phyloP scores from a whole-genome alignment of 2,329 filamentous ascomycete species.

The Cercospora brassicicola region DNA sequence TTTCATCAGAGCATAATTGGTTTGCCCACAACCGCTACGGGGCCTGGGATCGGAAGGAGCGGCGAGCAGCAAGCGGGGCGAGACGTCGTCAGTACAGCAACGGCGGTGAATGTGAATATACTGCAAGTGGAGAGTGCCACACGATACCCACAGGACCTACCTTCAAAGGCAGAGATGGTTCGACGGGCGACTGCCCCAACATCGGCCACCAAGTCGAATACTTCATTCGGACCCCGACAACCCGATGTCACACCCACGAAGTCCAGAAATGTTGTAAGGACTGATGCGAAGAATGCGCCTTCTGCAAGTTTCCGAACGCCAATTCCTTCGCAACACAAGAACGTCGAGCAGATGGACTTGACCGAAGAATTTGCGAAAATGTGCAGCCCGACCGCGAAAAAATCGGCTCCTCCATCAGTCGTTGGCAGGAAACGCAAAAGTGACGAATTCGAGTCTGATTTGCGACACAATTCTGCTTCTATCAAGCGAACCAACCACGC shows the following conservation, averaged over 20 bases:
- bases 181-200: constrained; percentile 46
- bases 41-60: background rate
- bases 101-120: background rate
- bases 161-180: constrained; percentile 42
- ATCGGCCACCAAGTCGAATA: constrained; percentile 42
- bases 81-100: background rate
- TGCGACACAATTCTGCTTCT: constrained; percentile 16
- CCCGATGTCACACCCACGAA: constrained; percentile 20
- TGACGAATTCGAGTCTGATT: constrained; percentile 44
- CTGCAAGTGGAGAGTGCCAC: background rate
- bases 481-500: constrained; percentile 14
- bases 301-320: background rate
- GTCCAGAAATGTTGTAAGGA: background rate
- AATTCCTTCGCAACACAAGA: background rate
- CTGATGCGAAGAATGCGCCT: background rate
- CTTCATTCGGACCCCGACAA: constrained; percentile 22
- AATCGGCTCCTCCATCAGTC: constrained; percentile 7
- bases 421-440: constrained; percentile 49
- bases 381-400: constrained; percentile 26
- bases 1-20: background rate
- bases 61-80: background rate
- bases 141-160: background rate
- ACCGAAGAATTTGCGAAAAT: constrained; percentile 33
- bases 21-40: background rate
- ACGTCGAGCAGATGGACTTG: constrained; percentile 39